These are phyloP conservation scores for Ustilago cynodontis DNA, from an alignment of 1,284 basidiomycete genomes.

Conservation along the genomic window DNA sequence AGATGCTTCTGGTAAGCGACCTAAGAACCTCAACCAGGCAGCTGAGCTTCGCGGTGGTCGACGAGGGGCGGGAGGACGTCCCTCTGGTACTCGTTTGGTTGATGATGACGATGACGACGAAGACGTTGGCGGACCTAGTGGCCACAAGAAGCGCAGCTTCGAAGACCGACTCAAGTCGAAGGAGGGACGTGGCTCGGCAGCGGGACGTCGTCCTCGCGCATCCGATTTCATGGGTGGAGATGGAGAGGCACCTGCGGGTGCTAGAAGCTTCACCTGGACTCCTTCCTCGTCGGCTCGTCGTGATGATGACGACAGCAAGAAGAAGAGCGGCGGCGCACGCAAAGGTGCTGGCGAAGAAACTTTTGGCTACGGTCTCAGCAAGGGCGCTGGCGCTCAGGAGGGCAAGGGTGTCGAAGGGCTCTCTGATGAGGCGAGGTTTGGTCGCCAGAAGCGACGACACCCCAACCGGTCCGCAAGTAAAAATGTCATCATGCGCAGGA, in stretches of 20 bases:
- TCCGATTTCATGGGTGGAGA: constrained; percentile 41
- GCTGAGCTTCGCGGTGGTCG: constrained; percentile 68
- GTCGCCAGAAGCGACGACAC: constrained; percentile 59
- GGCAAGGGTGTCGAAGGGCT: constrained; percentile 78
- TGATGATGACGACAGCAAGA: constrained; percentile 18
- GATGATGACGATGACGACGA: constrained; percentile 46
- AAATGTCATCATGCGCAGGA: constrained; percentile 61
- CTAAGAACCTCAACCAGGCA: constrained; percentile 71
- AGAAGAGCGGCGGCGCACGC: constrained; percentile 1
- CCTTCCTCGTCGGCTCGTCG: constrained; percentile 33
- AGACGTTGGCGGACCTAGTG: constrained; percentile 16
- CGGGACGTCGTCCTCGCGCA: constrained; percentile 24
- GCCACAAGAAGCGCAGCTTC: constrained; percentile 51
- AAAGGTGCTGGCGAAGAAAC: constrained; percentile 73
- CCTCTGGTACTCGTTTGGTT: constrained; percentile 40
- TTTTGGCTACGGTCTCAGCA: constrained; percentile 66
- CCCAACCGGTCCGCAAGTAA: constrained; percentile 65
- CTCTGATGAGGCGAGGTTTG: constrained; percentile 79
- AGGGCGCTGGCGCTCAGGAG: constrained; percentile 65
- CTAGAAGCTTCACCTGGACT: constrained; percentile 55
- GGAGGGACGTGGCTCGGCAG: neutral
- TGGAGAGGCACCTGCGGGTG: constrained; percentile 22
- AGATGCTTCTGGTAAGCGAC: constrained; percentile 70
- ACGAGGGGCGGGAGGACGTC: constrained; percentile 53
- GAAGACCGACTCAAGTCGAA: constrained; percentile 45